Conservation (phyloP, 2,329 filamentous ascomycete genomes). For the Paecilomyces fulvus region DNA sequence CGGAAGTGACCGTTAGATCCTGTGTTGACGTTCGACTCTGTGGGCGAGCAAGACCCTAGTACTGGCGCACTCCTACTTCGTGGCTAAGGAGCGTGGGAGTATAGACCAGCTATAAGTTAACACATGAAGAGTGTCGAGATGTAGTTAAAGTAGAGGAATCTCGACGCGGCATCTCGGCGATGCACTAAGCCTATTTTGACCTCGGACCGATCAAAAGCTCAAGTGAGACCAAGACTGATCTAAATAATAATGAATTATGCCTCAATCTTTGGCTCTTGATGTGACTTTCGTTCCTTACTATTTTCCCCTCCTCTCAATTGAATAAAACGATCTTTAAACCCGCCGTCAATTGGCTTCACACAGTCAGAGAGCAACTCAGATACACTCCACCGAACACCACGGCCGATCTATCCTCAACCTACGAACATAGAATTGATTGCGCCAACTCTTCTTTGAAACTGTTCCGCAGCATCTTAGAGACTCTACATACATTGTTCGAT, state of each 20-base stretch:
- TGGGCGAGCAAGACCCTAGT: neutral
- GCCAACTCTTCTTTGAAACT: neutral
- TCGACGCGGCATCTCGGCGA: neutral
- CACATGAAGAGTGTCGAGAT: neutral
- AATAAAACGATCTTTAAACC: neutral
- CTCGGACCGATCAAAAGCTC: neutral
- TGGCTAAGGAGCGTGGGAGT: neutral
- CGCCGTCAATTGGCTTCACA: too few relatives aligned
- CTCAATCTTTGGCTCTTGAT: neutral
- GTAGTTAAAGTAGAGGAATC: neutral
- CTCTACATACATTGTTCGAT: neutral
- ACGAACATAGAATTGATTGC: neutral
- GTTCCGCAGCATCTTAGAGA: neutral
- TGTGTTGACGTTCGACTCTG: neutral
- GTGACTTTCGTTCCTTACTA: neutral
- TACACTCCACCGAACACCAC: neutral
- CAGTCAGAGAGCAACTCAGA: too few relatives aligned
- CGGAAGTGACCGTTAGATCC: neutral
- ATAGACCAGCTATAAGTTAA: neutral
- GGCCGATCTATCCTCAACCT: neutral
- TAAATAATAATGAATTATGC: neutral
- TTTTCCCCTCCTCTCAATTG: neutral
- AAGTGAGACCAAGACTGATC: neutral
- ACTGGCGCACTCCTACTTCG: neutral
- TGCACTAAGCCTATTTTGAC: neutral